phyloP scores from a whole-genome alignment of 495 filamentous ascomycete genomes.

The Penicillium waksmanii region DNA sequence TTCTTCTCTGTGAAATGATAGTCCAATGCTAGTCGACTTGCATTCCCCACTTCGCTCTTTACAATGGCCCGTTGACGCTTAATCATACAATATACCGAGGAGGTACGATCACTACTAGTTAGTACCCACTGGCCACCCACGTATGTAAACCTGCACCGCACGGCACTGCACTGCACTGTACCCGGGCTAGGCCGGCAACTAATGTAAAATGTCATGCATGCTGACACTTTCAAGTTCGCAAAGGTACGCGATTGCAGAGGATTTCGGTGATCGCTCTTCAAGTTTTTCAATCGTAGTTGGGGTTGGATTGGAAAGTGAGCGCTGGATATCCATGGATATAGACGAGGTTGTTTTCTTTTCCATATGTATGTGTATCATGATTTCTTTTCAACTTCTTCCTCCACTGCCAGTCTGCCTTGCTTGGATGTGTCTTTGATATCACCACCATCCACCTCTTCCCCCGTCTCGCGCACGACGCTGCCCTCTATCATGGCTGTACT shows the following conservation, averaged over 20 bases:
- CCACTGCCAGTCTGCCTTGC: not conserved
- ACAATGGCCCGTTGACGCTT: not conserved
- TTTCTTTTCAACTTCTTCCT: not conserved
- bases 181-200: slow-evolving; percentile 14
- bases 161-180: no score
- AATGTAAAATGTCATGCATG: slow-evolving; percentile 32
- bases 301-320: not conserved
- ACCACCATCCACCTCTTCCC: not conserved
- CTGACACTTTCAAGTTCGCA: slow-evolving; percentile 17
- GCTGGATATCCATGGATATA: not conserved
- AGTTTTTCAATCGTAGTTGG: not conserved
- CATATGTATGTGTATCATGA: not conserved
- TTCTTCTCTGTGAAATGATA: not conserved
- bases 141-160: not conserved
- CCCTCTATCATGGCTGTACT: not conserved
- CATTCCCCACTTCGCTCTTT: slow-evolving; percentile 1
- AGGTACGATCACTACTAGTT: not conserved
- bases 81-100: not conserved
- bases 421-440: not conserved
- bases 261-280: not conserved
- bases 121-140: not conserved
- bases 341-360: not conserved
- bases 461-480: not conserved
- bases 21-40: not conserved
- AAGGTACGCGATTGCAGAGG: slow-evolving; percentile 4